phyloP scores from a whole-genome alignment of 2,329 filamentous ascomycete genomes.

The Nothomitra cinnamomea region DNA sequence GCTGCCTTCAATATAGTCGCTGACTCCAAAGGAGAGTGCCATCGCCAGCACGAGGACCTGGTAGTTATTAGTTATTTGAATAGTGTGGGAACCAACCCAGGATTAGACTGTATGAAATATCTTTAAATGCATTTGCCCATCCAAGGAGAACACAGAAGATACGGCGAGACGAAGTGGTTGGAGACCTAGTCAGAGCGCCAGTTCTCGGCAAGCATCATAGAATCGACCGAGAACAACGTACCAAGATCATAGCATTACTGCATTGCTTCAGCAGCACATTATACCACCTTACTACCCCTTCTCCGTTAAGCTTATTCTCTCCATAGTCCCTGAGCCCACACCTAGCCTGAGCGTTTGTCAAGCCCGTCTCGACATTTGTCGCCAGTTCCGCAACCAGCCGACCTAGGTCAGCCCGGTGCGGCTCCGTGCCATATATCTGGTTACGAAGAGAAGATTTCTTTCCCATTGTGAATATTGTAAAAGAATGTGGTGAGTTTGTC shows the following conservation, averaged over 20 bases:
- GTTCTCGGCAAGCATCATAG: background rate
- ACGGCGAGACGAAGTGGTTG: background rate
- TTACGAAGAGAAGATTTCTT: too few relatives aligned
- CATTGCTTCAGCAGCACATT: slow-evolving; percentile 59
- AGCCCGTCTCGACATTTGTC: slow-evolving; percentile 49
- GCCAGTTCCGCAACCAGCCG: slow-evolving; percentile 35
- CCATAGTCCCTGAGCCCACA: slow-evolving; percentile 43
- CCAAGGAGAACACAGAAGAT: background rate
- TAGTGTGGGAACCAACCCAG: too few relatives aligned
- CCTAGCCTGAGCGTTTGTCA: slow-evolving; percentile 42
- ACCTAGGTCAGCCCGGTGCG: too few relatives aligned
- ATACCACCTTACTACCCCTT: slow-evolving; percentile 43
- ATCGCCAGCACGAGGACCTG: slow-evolving; percentile 37
- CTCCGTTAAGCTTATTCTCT: slow-evolving; percentile 51
- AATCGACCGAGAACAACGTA: slow-evolving; percentile 16
- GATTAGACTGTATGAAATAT: background rate
- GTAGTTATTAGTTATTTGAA: slow-evolving; percentile 4
- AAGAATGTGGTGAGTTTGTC: too few relatives aligned
- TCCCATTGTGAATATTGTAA: too few relatives aligned
- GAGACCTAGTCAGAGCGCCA: background rate
- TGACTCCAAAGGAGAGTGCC: slow-evolving; percentile 38
- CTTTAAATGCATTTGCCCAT: background rate
- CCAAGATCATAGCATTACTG: slow-evolving; percentile 62
- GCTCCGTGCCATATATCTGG: too few relatives aligned
- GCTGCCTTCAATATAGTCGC: slow-evolving; percentile 42